Conservation (phyloP, 768 basidiomycete species). For the Boletus reticulatus region DNA sequence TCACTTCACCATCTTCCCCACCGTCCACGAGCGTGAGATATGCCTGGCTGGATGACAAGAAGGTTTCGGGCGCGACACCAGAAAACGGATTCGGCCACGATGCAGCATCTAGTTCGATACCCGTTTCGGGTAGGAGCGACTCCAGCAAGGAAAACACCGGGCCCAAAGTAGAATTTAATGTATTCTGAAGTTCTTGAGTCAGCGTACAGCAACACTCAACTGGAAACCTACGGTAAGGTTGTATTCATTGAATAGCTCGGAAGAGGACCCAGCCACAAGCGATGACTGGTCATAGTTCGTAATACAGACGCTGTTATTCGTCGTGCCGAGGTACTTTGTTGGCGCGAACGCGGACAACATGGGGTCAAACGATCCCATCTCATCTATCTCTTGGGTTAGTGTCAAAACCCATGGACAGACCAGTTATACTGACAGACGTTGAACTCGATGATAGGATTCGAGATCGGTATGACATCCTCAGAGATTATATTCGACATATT, state of each 20-base stretch:
- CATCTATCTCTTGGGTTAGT: constrained; percentile 25
- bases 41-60: constrained; percentile 32
- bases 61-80: constrained; percentile 33
- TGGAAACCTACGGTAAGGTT: constrained; percentile 27
- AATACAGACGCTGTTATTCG: constrained; percentile 30
- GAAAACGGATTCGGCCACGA: constrained; percentile 39
- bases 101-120: constrained; percentile 30
- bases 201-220: neutral
- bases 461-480: constrained; percentile 28
- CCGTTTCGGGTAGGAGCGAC: constrained; percentile 23
- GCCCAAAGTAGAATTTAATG: constrained; percentile 9
- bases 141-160: constrained; percentile 15
- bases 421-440: constrained; percentile 28
- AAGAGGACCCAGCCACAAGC: constrained; percentile 41
- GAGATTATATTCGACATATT: constrained; percentile 20
- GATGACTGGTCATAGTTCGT: constrained; percentile 36
- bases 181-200: constrained; percentile 6
- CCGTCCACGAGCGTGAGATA: constrained; percentile 39
- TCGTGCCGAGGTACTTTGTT: constrained; percentile 43
- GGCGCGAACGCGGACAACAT: constrained; percentile 45
- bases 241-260: constrained; percentile 31
- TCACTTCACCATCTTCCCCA: constrained; percentile 41
- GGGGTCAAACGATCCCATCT: constrained; percentile 43
- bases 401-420: neutral
- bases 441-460: constrained; percentile 35